Base-by-base conservation (phyloP, 306 rosid genomes). In the Sicyos edulis region DNA sequence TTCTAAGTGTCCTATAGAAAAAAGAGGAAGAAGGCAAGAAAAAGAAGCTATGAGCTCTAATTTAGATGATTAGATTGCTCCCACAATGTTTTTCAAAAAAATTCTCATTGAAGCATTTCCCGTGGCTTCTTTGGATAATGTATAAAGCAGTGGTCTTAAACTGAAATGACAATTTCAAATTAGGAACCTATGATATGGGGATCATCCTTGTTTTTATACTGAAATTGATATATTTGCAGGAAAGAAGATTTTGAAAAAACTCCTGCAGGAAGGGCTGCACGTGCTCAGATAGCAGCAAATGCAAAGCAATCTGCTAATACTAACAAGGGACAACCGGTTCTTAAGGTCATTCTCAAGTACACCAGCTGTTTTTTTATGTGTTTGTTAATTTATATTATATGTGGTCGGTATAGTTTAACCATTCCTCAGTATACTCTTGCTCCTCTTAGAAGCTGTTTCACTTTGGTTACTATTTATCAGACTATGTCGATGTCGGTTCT, bases 261-360 rank as follows among this genome's bases (percentile, higher is more conserved):
- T 76, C 80, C 95, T 14, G 91, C 96, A n/a, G 99, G 92, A 76
- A 75, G 87, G 76, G 99, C 97, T 73, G 96, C 82, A 5, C 95
- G 88, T 26, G 96, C 90, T 78, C 96, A 93, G 77, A 72, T 80
- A 56, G 72, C 73, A 62, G 91, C 89, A 70, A 95, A 91, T 70
- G 91, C 92, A 57, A 95, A 95, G 83, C 87, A 88, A 81, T 62
- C 84, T 79, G 87, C 89, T 40, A 86, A 82, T 72, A 15, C 88
- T 67, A 79, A 79, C 79, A 83, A 74, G 77, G 97, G 86, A 47
- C 89, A 91, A 77, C 89, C 89, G 45, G 89, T 78, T 76, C 83
- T 85, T 65, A 91, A 93, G 87, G 92, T 84, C 50, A 68, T 6
- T 32, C 37, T 19, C n/a, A 40, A 42, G 11, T 19, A 40, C 32